Conservation (phyloP, 768 basidiomycete species). For the Leccinum subgranulosum region DNA sequence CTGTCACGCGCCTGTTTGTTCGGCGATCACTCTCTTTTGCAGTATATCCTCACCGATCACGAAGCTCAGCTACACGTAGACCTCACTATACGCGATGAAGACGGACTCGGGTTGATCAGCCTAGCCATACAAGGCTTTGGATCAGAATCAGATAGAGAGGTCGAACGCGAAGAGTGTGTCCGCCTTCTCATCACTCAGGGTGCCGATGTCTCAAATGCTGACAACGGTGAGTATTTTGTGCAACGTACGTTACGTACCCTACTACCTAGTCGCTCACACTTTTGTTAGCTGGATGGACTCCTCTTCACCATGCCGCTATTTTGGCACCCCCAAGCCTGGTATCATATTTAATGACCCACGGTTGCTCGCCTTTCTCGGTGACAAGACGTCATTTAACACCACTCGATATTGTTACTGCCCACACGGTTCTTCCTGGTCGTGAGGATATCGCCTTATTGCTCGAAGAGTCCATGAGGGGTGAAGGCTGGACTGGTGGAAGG, state of each 20-base stretch:
- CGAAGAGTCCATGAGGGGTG: slow-evolving; percentile 82
- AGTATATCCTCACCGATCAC: slow-evolving; percentile 66
- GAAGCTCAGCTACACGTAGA: slow-evolving; percentile 67
- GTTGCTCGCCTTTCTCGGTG: slow-evolving; percentile 75
- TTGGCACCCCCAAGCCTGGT: slow-evolving; percentile 87
- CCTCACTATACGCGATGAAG: slow-evolving; percentile 73
- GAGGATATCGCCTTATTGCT: slow-evolving; percentile 85
- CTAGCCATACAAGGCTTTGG: slow-evolving; percentile 79
- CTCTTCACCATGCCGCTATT: slow-evolving; percentile 88
- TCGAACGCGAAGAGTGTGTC: slow-evolving; percentile 90
- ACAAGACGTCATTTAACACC: slow-evolving; percentile 82
- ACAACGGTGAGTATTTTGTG: slow-evolving; percentile 50
- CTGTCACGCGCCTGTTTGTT: slow-evolving; percentile 75
- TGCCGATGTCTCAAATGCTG: slow-evolving; percentile 56
- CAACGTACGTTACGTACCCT: neutral
- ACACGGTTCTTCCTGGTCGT: slow-evolving; percentile 75
- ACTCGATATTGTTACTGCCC: slow-evolving; percentile 85
- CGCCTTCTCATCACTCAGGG: slow-evolving; percentile 77
- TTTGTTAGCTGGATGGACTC: slow-evolving; percentile 84
- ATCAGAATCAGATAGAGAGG: slow-evolving; percentile 74
- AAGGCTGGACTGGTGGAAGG: slow-evolving; percentile 77
- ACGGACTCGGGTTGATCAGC: slow-evolving; percentile 79
- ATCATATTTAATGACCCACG: slow-evolving; percentile 89
- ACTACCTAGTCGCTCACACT: slow-evolving; percentile 1
- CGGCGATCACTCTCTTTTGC: slow-evolving; percentile 68